Base-by-base conservation (phyloP, 2,329 filamentous ascomycete genomes). In the Aspergillus udagawae region DNA sequence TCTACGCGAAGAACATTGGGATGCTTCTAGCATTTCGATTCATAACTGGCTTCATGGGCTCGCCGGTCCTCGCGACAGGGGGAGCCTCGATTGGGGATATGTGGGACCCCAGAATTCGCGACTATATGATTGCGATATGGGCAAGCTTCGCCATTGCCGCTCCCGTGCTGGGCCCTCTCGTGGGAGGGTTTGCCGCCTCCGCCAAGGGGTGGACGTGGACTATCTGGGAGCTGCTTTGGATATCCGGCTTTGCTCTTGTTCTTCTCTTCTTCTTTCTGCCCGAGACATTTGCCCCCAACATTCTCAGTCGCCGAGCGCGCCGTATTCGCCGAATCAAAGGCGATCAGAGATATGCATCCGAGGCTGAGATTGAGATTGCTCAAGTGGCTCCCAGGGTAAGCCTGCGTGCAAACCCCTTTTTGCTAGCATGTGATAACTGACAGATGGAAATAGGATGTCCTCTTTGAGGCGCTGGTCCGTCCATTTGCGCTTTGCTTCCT, bases 201-300 rank as follows among this genome's bases (percentile, higher is more conserved):
- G 80, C 76, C 4, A 78, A 83, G 69, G 74, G 72, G 53, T 88
- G 85, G 85, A 77, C 83, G 12, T 87, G 84, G 84, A 82, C 82
- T 0, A 86, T 67, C n/a, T 67, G 84, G 79, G 83, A 86, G 64
- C 80, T 87, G 52, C 72, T 88, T 44, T 88, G 84, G 84, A 75
- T 83, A 3, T 77, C 83, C 0, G 79, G 75, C 0, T 83, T 85
- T 0, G 68, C 85, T 42, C 80, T 86, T 63, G 64, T 87, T 12
- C 56, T 81, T 53, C 67, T 60, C 44, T 74, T 71, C 44, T 63
- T 71, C 45, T 63, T 65, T 23, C 58, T 72, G 2, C 69, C 69
- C 0, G 70, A 73, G 52, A 71, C 70, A 7, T 74, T 67, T 50
- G 52, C 60, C 2, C 57, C 61, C 1, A 65, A 64, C 49, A 66